Evolutionary conservation across 805 yeast species (phyloP).

Genomic region (Candida suzukii): DNA sequence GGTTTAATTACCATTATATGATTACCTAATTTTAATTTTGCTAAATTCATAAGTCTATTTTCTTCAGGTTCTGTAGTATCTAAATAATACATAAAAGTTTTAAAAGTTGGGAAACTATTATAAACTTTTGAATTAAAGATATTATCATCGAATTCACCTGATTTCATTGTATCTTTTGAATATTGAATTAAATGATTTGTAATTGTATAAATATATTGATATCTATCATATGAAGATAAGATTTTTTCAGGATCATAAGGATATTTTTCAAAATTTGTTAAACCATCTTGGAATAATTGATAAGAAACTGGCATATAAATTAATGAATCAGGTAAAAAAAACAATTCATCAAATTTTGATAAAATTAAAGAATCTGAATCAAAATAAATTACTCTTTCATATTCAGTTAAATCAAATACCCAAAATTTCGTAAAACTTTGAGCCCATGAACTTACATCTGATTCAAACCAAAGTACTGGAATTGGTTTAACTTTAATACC

Average conservation of each 20-base stretch:
- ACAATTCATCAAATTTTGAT: slow-evolving; percentile 41
- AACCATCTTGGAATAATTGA: slow-evolving; percentile 19
- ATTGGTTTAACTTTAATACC: slow-evolving; percentile 25
- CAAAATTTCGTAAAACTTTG: slow-evolving; percentile 49
- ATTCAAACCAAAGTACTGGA: slow-evolving; percentile 9
- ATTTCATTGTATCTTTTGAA: background rate
- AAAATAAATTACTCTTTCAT: slow-evolving; percentile 46
- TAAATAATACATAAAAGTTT: no score
- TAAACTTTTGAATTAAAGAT: no score
- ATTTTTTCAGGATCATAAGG: background rate
- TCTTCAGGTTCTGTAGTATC: background rate
- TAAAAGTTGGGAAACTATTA: background rate
- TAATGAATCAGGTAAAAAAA: slow-evolving; percentile 39
- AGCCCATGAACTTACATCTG: slow-evolving; percentile 33
- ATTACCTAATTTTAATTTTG: slow-evolving; percentile 24
- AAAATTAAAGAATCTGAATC: slow-evolving; percentile 48
- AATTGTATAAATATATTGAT: background rate
- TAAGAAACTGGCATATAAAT: slow-evolving; percentile 42
- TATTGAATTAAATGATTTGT: background rate
- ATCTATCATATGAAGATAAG: background rate
- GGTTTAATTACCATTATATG: slow-evolving; percentile 61
- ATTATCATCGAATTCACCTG: no score
- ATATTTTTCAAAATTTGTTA: background rate
- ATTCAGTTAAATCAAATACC: slow-evolving; percentile 42
- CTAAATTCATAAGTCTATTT: no score